Evolutionary conservation across 1,284 basidiomycete genomes (phyloP), one percentile per base, ranked within the genome.

Genomic region (Marasmius fiardii): DNA sequence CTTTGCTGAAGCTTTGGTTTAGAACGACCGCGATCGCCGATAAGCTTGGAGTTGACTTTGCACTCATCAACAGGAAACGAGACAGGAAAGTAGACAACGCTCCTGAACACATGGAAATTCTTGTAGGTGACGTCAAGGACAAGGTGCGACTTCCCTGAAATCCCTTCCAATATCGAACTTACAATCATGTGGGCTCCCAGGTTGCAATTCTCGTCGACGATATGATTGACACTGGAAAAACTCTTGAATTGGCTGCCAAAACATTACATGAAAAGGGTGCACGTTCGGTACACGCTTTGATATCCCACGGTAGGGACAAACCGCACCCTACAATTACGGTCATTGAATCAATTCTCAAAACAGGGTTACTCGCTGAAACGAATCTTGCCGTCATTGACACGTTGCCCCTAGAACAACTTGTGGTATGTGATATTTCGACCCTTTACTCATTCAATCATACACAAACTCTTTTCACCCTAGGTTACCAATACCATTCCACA

Each of bases 191-290:
- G 10, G 10, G 28, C 43, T 61, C 23, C 18, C 56, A 92, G 90
- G 81, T 91, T 52, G 95, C 93, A 28, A 96, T 99, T 65, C 79
- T 99, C 50, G 90, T 99, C 28, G 96, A 99, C 71, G 96, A 99
- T 69, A 98, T 99, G 94, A 90, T 98, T 67, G 97, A 99, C 71
- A 95, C 93, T 4, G 96, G 95, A 1, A 82, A 81, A 58, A 99
- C 97, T 1, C 81, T 99, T 23, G 77, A 85, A 11, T 77, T 98
- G 16, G 96, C 96, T 26, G 90, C 88, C 11, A 86, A 86, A 53
- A 92, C 94, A 3, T 76, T 99, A 58, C 80, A 86, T 57, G 92
- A 95, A 61, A 90, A 91, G 55, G 96, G 97, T 31, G 96, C 95
- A 1, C 88, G 83, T 65, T 83, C 87, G 39, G 87, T 98, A 18